Evolutionary conservation across 164 flowering plant species (phyloP).

Genomic region (Magnolia kwangsiensis): DNA sequence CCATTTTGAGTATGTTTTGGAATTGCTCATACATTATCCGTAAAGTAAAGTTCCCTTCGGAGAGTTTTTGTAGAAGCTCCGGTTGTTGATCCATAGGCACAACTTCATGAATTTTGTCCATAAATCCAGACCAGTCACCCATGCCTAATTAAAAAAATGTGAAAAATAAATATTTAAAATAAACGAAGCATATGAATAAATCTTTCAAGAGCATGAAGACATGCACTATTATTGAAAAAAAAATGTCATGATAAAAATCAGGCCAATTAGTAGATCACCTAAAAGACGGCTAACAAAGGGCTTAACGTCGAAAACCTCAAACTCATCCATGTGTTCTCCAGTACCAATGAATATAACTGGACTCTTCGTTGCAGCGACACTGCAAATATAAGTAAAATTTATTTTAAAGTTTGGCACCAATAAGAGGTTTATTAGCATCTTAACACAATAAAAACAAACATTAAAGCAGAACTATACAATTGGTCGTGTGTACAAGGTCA

Average conservation of each 20-base stretch:
- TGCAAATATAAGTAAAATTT: slow-evolving; percentile 25
- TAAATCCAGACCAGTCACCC: slow-evolving; percentile 99
- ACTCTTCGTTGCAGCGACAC: slow-evolving; percentile 98
- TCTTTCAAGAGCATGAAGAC: not conserved
- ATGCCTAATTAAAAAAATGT: slow-evolving; percentile 48
- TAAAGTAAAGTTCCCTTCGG: slow-evolving; percentile 87
- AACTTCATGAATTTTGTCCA: slow-evolving; percentile 99
- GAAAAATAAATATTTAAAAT: not conserved
- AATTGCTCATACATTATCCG: slow-evolving; percentile 96
- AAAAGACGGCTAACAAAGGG: slow-evolving; percentile 96
- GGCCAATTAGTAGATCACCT: slow-evolving; percentile 36
- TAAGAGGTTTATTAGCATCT: not conserved
- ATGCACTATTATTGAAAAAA: not conserved
- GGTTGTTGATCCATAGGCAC: slow-evolving; percentile 99
- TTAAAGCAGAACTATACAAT: not conserved
- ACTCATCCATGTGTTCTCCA: slow-evolving; percentile 99
- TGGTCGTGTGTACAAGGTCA: not conserved
- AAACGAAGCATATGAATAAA: slow-evolving; percentile 1
- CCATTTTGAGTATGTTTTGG: slow-evolving; percentile 96
- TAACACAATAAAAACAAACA: not conserved
- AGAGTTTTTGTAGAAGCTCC: slow-evolving; percentile 89
- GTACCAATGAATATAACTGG: slow-evolving; percentile 96
- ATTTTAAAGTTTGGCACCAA: not conserved
- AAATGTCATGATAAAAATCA: not conserved
- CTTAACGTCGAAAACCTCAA: slow-evolving; percentile 97